A percentile compares a stretch with the other conserved stretches of the same genome.
These are phyloP conservation scores for Nitzschia inconspicua DNA, from an alignment of 108 stramenopile genomes.

Conservation along the genomic window DNA sequence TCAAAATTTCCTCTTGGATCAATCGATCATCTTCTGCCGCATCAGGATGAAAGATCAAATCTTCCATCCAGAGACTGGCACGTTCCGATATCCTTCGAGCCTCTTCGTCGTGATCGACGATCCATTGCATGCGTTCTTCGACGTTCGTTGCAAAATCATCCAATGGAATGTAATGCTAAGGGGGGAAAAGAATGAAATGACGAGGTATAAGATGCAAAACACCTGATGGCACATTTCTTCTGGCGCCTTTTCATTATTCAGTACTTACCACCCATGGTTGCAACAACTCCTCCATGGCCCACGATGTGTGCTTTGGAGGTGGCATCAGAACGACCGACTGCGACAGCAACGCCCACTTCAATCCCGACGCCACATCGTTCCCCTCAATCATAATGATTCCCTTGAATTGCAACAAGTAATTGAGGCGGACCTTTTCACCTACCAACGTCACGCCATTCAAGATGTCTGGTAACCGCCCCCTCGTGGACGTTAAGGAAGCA, in stretches of 20 bases:
- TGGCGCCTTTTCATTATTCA: too few species aligned
- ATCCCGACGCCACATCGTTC: constrained; percentile 77
- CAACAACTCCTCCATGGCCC: constrained; percentile 72
- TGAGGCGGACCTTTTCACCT: constrained; percentile 19
- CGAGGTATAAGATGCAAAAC: not conserved
- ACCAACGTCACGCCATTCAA: constrained; percentile 45
- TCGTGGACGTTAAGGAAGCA: constrained; percentile 54
- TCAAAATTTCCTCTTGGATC: constrained; percentile 44
- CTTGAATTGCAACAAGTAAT: constrained; percentile 37
- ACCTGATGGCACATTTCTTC: too few species aligned
- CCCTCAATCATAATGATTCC: constrained; percentile 70
- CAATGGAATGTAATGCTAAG: constrained; percentile 68
- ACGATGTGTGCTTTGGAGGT: constrained; percentile 58
- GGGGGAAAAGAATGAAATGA: not conserved
- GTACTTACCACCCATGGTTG: constrained; percentile 61
- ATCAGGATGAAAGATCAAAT: constrained; percentile 60
- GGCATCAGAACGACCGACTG: constrained; percentile 78
- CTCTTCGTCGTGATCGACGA: constrained; percentile 57
- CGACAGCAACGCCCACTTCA: constrained; percentile 66
- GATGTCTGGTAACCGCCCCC: constrained; percentile 39
- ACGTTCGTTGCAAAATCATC: constrained; percentile 54
- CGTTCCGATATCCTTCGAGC: constrained; percentile 64
- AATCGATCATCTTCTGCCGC: constrained; percentile 43
- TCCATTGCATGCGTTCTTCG: constrained; percentile 69
- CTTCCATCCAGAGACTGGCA: constrained; percentile 69